Base-by-base conservation (phyloP, 345 rosid species). In the Lumnitzera littorea region DNA sequence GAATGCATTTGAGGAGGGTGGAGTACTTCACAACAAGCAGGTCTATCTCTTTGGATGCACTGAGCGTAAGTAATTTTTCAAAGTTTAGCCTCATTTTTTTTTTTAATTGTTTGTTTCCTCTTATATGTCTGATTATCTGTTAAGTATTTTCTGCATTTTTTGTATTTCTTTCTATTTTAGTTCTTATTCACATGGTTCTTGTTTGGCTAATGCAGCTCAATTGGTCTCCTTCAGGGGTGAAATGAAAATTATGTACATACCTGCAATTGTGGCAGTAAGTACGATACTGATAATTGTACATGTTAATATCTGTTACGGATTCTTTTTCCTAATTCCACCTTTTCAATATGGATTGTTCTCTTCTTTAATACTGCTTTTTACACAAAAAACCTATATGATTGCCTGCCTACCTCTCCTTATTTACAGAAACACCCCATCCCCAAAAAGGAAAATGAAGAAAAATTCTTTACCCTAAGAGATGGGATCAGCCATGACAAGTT, bases 1-100 rank as follows among this genome's bases (percentile, higher is more conserved):
- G 97, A 69, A 83, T 64, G 95, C 96, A 54, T 80, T 95, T 71
- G 99, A 95, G 69, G 95, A 91, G 73, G 95, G 87, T 16, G 95
- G 97, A 29, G 62, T 65, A 75, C 88, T 95, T 16, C 65, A 75
- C 48, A 91, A 91, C 56, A 68, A 82, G 78, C 88, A 77, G 72
- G 97, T 85, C 50, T 95, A 72, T 79, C 76, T 95, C 64, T 95
- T 91, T 53, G 96, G 91, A 57, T 83, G 84, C 73, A 79, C 97
- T 16, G 99, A 95, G 69, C 99, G 99, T 95, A 84, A 77, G 97
- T 71, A 63, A 53, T 15, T 72, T 46, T 52, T 36, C 54, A 41
- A 24, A n/a, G 0, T 17, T 53, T 6, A 46, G 15, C 29, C 24
- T 52, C 31, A 24, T 20, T 10, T 20, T 10, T 20, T 10, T 24